These are phyloP conservation scores for Gaeumannomyces tritici DNA, from an alignment of 2,329 filamentous ascomycete species.

Conservation along the genomic window DNA sequence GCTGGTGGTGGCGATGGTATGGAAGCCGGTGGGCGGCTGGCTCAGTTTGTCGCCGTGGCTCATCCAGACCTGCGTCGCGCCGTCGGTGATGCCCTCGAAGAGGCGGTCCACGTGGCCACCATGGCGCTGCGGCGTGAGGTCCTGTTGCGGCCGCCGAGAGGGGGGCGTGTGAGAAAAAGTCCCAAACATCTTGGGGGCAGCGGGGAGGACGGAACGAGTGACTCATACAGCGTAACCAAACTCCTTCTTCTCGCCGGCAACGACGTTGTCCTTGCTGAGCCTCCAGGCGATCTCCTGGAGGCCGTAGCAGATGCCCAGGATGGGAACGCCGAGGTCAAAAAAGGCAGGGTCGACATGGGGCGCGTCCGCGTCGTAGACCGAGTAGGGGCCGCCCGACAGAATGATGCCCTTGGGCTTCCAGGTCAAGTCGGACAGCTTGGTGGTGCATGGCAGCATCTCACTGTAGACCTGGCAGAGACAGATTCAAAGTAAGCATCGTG, in stretches of 20 bases:
- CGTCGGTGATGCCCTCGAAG: slow-evolving; percentile 64
- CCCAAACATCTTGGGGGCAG: not conserved
- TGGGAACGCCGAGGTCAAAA: slow-evolving; percentile 46
- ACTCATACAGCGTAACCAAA: slow-evolving; percentile 9
- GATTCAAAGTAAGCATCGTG: not conserved
- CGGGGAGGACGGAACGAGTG: not conserved
- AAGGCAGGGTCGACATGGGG: slow-evolving; percentile 71
- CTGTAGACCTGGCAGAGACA: slow-evolving; percentile 41
- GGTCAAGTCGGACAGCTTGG: slow-evolving; percentile 65
- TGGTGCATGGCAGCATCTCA: slow-evolving; percentile 82
- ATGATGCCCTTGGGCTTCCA: slow-evolving; percentile 83
- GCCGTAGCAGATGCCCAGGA: slow-evolving; percentile 30
- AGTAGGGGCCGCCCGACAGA: slow-evolving; percentile 62
- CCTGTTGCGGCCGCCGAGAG: not conserved
- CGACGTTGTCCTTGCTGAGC: slow-evolving; percentile 32
- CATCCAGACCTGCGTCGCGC: slow-evolving; percentile 67
- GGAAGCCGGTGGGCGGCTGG: slow-evolving; percentile 58
- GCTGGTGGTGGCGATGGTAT: slow-evolving; percentile 59
- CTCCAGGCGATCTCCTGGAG: slow-evolving; percentile 67
- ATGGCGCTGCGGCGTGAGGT: slow-evolving; percentile 1
- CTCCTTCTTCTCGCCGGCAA: slow-evolving; percentile 14
- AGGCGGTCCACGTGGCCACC: slow-evolving; percentile 62
- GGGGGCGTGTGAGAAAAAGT: not conserved
- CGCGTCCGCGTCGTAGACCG: slow-evolving; percentile 71
- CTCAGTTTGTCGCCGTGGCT: slow-evolving; percentile 50